Percentiles rank a stretch among this genome's conserved stretches.
Evolutionary conservation across 2,329 filamentous ascomycete species (phyloP).

Genomic region (Pseudogymnoascus sp.): DNA sequence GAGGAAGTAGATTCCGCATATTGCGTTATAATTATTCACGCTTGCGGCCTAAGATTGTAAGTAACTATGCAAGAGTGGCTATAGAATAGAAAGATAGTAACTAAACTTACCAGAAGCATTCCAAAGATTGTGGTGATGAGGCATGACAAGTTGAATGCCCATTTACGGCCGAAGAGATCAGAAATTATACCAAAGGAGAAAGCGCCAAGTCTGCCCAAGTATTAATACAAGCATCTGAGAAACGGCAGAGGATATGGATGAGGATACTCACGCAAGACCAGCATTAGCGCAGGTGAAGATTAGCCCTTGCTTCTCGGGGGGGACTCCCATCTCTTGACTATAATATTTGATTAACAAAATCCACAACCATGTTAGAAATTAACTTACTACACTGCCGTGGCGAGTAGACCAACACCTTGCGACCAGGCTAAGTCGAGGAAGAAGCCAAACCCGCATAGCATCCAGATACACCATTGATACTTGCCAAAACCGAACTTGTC

Average conservation of each 20-base stretch:
- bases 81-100: background rate
- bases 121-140: constrained; percentile 20
- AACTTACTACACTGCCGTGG: constrained; percentile 17
- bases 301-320: background rate
- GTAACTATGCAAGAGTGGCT: background rate
- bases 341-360: background rate
- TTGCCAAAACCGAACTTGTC: constrained; percentile 22
- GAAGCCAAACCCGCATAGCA: constrained; percentile 24
- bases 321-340: constrained; percentile 7
- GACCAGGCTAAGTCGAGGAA: constrained; percentile 25
- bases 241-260: background rate
- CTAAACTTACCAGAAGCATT: constrained; percentile 15
- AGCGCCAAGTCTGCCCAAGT: background rate
- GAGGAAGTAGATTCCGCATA: constrained; percentile 18
- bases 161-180: constrained; percentile 17
- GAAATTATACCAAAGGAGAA: background rate
- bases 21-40: constrained; percentile 16
- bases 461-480: constrained; percentile 26
- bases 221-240: background rate
- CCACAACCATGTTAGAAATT: background rate
- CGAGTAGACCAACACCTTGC: constrained; percentile 22
- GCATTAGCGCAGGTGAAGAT: constrained; percentile 20
- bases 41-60: background rate
- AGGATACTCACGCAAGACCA: constrained; percentile 9
- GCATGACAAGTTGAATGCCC: constrained; percentile 23